Evolutionary conservation across 2,329 filamentous ascomycete species (phyloP), one percentile per base, ranked within the genome.

Genomic region (Aspergillus fumigatus): DNA sequence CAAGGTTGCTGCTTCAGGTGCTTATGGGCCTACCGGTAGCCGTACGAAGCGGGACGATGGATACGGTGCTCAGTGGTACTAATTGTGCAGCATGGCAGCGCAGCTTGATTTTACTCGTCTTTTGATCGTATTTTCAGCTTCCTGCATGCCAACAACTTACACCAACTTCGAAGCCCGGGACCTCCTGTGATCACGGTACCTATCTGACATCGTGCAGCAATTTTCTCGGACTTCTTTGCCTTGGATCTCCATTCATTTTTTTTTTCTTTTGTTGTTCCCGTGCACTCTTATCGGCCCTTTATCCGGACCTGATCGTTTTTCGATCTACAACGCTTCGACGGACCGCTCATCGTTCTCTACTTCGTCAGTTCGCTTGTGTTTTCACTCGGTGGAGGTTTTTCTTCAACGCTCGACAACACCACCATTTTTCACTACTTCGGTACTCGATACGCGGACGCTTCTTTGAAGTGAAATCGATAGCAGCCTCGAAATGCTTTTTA

Each of bases 1-100:
- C 71, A 89, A 88, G 80, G 85, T 85, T 81, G 82, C 79, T 79
- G 80, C 80, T 75, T 72, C 73, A 73, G 75, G 74, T 76, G 61
- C 69, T 67, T 73, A 75, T 70, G 69, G 71, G 65, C 70, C 76
- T 75, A 71, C 73, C 69, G 73, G 73, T 73, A 76, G 80, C 72
- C 79, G 78, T 74, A 74, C 78, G 73, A 81, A 78, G 76, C 77
- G 76, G 73, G 79, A 81, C 68, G 78, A 81, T 71, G 76, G 76
- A 80, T 75, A 82, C 67, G 73, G 73, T 69, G 70, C 69, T 70
- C 72, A 73, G 62, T 78, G 75, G 75, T 77, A 77, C 69, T 77
- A 69, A 76, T 73, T 62, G 58, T 71, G 67, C 61, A 67, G 62
- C 64, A 69, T 63, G 60, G 65, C 62, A 59, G 67, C 53, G 65